Evolutionary conservation across 2,329 filamentous ascomycete genomes (phyloP).

Genomic region (Penicillium sp.): DNA sequence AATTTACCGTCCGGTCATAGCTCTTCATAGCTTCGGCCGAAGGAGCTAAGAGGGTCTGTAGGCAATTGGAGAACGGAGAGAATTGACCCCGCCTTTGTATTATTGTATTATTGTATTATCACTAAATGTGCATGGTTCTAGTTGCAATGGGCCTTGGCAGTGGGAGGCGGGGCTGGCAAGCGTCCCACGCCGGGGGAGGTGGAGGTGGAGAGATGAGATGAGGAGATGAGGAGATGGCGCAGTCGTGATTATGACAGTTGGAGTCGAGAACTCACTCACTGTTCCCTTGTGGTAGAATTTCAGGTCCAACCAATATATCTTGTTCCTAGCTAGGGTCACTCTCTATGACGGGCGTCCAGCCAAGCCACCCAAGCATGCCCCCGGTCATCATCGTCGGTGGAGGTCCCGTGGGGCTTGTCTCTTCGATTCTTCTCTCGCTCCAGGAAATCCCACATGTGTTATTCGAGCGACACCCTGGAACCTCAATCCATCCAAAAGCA

Average conservation of each 20-base stretch:
- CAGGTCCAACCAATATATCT: not conserved
- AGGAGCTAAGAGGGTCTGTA: not conserved
- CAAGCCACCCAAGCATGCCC: not conserved
- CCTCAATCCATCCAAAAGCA: constrained; percentile 40
- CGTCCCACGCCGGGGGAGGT: not conserved
- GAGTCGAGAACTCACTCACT: not conserved
- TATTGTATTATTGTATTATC: too few species aligned
- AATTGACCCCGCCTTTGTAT: too few species aligned
- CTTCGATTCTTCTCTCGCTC: constrained; percentile 37
- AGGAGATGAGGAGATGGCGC: not conserved
- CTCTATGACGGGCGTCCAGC: not conserved
- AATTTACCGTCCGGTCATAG: too few species aligned
- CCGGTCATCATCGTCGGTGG: constrained; percentile 26
- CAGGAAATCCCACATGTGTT: constrained; percentile 32
- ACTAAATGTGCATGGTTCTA: not conserved
- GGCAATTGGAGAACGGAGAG: too few species aligned
- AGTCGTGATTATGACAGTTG: not conserved
- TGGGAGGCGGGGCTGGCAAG: not conserved
- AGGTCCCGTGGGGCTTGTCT: constrained; percentile 35
- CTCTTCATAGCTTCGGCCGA: not conserved
- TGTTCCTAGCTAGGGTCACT: not conserved
- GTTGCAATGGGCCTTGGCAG: not conserved
- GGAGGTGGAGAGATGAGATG: not conserved
- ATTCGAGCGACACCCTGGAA: constrained; percentile 36
- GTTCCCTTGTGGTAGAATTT: not conserved